Percentiles rank a stretch among this genome's conserved stretches.
These are phyloP conservation scores for Acorus gramineus DNA, from an alignment of 106 monocot species.

Conservation along the genomic window DNA sequence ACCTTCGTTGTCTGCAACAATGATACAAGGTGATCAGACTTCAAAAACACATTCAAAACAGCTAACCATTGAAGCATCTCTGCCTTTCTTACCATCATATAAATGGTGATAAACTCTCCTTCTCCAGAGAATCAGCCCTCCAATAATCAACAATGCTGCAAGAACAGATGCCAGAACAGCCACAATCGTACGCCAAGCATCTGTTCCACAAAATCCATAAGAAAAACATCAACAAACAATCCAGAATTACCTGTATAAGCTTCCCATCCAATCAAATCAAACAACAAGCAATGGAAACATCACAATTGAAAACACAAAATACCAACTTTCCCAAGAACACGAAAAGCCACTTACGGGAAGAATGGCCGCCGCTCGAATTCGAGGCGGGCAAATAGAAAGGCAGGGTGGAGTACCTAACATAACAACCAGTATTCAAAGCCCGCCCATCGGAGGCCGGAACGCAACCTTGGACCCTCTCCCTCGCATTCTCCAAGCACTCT, in stretches of 20 bases:
- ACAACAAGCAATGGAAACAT: too few relatives aligned
- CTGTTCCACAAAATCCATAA: neutral
- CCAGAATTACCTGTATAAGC: too few relatives aligned
- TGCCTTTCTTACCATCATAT: slow-evolving; percentile 12
- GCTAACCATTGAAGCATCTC: too few relatives aligned
- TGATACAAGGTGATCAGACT: neutral
- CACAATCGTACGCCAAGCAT: slow-evolving; percentile 8
- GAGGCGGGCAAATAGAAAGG: slow-evolving; percentile 27
- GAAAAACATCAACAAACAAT: too few relatives aligned
- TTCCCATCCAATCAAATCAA: too few relatives aligned
- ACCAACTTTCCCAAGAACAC: neutral
- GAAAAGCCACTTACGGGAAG: neutral
- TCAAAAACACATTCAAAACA: neutral
- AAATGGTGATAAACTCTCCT: slow-evolving; percentile 9
- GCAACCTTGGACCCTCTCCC: slow-evolving; percentile 12
- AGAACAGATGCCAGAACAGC: slow-evolving; percentile 10
- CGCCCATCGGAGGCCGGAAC: slow-evolving; percentile 39
- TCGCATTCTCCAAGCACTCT: slow-evolving; percentile 36
- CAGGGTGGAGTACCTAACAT: slow-evolving; percentile 50
- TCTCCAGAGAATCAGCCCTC: slow-evolving; percentile 20
- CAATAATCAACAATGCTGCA: slow-evolving; percentile 12
- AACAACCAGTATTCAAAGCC: slow-evolving; percentile 55
- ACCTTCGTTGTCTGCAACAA: slow-evolving; percentile 16
- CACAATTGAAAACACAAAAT: too few relatives aligned
- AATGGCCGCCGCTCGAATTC: neutral